Evolutionary conservation across 345 rosid genomes (phyloP), one percentile per base, ranked within the genome.

Genomic region (Pugionium dolabratum): DNA sequence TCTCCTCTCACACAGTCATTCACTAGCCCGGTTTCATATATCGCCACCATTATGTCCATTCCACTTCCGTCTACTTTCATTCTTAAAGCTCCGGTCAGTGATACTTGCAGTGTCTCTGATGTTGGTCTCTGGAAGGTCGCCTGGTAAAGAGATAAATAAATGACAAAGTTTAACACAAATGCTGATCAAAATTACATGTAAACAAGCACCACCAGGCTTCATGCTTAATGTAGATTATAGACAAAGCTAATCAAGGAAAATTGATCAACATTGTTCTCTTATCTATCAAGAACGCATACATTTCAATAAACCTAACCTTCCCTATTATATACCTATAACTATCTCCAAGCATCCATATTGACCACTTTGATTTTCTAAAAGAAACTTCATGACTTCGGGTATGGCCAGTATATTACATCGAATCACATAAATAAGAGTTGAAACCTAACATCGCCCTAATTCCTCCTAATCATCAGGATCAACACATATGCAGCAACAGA

Each of bases 11-110:
- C 79, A 51, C 92, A 89, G 75, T 86, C 84, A 4, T 67, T 86
- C 73, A 89, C 85, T 60, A 89, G 57, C 28, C 95, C 96, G 6
- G 45, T 83, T 70, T 91, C 95, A 41, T 91, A 87, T 7, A 91
- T 70, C 1, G 85, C 96, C 77, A 89, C 89, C 96, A 91, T 87
- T 43, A 91, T 34, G 48, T 79, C 81, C 41, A 72, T 83, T 5
- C 88, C 94, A 41, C 76, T 46, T 58, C 69, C 77, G 29, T 91
- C 94, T 49, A 83, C 73, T 60, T 84, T 86, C 35, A 64, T 64
- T 61, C 91, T 80, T 59, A 86, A 49, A 0, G 87, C 68, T 71
- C 94, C 91, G 1, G 82, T 73, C 4, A 91, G 57, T 29, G 80
- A 57, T 47, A 85, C 85, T 73, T 84, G 87, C 63, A 92, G 63